Base-by-base conservation (phyloP, 2,329 filamentous ascomycete genomes). In the Aspergillus ochraceus region DNA sequence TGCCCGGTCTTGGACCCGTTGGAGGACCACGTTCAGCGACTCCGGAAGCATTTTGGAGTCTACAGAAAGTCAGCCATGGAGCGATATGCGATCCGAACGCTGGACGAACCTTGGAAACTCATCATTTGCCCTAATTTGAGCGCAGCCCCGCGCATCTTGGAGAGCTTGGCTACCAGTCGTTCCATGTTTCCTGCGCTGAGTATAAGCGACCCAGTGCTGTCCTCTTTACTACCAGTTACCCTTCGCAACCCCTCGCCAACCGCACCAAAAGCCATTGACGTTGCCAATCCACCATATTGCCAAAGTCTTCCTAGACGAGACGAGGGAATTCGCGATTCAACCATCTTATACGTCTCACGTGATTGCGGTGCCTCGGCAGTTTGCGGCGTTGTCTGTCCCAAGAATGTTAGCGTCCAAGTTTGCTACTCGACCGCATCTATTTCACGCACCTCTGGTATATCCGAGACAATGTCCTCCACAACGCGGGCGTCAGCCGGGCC, bases 51-150 rank as follows among this genome's bases (percentile, higher is more conserved):
- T 92, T 76, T 97, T 98, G 42, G 91, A 88, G 77, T 99, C 95
- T 83, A 59, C 19, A 66, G 69, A 57, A 64, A 83, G 36, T 54
- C 20, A 39, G 19, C n/a, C 24, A 51, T 24, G 30, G 12, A 30
- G 24, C 2, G 29, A 19, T 10, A 30, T 8, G 49, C 19, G 5
- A 12, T 29, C 9, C 24, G 17, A n/a, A 5, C 17, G 5, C 12
- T 10, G 4, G 5, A 51, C 49, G 22, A 51, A 51, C 82, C 83
- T 80, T 99, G 95, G 71, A 99, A 95, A 74, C 92, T 97, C 83
- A 99, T 90, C 90, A 98, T 95, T 79, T 99, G 95, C 0, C 95
- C 96, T 26, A 99, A 79, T 79, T 99, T 99, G 47, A 99, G 81
- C n/a, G 95, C 95, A 6, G 95, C 96, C 42, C 95, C 95, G 70